phyloP scores from a whole-genome alignment of 345 rosid species.

The Hibiscus tridactylites region DNA sequence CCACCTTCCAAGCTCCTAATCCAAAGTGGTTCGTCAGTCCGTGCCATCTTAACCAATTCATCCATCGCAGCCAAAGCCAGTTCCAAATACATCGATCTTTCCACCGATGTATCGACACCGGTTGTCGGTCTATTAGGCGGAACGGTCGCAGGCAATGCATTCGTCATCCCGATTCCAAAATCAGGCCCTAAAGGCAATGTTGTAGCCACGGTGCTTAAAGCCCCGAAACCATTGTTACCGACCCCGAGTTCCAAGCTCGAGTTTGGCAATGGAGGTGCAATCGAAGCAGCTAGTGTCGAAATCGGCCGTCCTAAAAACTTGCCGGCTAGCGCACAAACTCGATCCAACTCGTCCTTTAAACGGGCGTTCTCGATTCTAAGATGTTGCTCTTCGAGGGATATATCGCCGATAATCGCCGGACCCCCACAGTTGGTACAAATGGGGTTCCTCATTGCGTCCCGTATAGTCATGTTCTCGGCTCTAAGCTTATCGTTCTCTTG shows the following conservation, averaged over 20 bases:
- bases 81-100: conserved; percentile 69
- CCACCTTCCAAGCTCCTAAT: conserved; percentile 51
- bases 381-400: conserved; percentile 87
- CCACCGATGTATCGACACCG: conserved; percentile 48
- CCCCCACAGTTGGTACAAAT: conserved; percentile 87
- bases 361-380: conserved; percentile 79
- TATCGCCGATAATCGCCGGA: conserved; percentile 70
- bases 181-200: conserved; percentile 45
- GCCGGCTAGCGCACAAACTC: conserved; percentile 78
- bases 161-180: conserved; percentile 43
- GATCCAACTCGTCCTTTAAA: conserved; percentile 75
- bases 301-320: conserved; percentile 84
- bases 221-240: conserved; percentile 54
- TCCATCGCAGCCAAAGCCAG: conserved; percentile 83
- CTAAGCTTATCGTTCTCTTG: conserved; percentile 91
- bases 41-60: conserved; percentile 78
- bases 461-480: conserved; percentile 79
- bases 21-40: conserved; percentile 79
- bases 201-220: conserved; percentile 17
- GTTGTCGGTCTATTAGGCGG: conserved; percentile 29
- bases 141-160: conserved; percentile 23
- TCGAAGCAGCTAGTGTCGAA: conserved; percentile 30
- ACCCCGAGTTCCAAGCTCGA: conserved; percentile 82
- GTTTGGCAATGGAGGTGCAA: conserved; percentile 44
- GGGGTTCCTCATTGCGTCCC: conserved; percentile 88